Conservation (phyloP, 2,329 filamentous ascomycete species). For the Hypoxylon sp. region DNA sequence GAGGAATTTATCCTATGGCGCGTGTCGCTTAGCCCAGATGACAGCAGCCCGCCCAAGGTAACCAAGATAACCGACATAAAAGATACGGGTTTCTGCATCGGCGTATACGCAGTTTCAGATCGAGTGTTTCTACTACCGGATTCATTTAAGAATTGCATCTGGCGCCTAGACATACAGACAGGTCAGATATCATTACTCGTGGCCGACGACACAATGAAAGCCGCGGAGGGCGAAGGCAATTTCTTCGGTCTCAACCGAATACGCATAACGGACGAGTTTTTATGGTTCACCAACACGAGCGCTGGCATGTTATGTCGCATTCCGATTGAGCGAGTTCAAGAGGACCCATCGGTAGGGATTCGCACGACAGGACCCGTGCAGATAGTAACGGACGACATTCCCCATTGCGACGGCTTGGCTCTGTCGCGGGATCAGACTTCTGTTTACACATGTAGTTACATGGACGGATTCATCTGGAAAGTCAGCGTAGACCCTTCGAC, state of each 20-base stretch:
- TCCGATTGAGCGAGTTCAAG: constrained; percentile 44
- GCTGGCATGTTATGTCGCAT: constrained; percentile 48
- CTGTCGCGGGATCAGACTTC: constrained; percentile 43
- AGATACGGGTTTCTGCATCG: constrained; percentile 45
- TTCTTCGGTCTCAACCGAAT: constrained; percentile 51
- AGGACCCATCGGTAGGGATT: constrained; percentile 40
- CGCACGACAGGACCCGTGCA: constrained; percentile 45
- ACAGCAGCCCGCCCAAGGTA: constrained; percentile 46
- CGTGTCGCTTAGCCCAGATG: constrained; percentile 48
- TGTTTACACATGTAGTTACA: constrained; percentile 50
- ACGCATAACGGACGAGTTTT: constrained; percentile 42
- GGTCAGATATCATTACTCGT: constrained; percentile 43
- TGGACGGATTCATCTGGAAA: constrained; percentile 48
- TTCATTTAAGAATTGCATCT: constrained; percentile 46
- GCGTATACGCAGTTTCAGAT: constrained; percentile 44
- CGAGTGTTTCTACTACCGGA: constrained; percentile 49
- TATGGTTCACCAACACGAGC: constrained; percentile 53
- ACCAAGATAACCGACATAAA: constrained; percentile 43
- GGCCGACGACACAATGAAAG: constrained; percentile 47
- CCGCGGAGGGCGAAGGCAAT: constrained; percentile 37
- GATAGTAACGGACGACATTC: constrained; percentile 45
- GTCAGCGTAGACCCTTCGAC: constrained; percentile 45
- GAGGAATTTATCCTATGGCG: constrained; percentile 49
- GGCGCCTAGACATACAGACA: constrained; percentile 48
- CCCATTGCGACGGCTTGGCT: constrained; percentile 50